Conservation (phyloP, 73 alveolate species). For the Durusdinium trenchii region DNA sequence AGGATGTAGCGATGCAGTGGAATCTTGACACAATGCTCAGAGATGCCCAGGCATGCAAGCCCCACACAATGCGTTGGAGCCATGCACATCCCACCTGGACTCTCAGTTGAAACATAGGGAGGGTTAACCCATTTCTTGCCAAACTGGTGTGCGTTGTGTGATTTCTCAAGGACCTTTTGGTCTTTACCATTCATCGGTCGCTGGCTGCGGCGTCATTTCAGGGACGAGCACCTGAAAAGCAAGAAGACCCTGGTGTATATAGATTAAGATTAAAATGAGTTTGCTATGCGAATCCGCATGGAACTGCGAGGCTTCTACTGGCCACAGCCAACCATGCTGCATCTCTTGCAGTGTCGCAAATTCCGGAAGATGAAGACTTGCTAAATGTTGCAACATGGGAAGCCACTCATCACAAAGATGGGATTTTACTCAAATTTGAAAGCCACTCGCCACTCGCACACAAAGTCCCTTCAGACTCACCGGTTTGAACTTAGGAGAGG, state of each 20-base stretch:
- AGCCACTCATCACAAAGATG: neutral
- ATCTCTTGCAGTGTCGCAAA: slow-evolving; percentile 46
- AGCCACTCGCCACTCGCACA: too few species aligned
- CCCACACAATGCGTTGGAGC: slow-evolving; percentile 78
- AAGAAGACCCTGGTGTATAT: neutral
- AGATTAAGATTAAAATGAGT: neutral
- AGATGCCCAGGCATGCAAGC: slow-evolving; percentile 30
- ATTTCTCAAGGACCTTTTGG: slow-evolving; percentile 35
- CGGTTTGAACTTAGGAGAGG: slow-evolving; percentile 30
- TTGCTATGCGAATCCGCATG: neutral
- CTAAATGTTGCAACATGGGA: slow-evolving; percentile 77
- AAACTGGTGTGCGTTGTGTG: neutral
- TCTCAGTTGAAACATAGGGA: neutral
- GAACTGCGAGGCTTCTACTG: slow-evolving; percentile 29
- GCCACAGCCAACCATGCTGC: slow-evolving; percentile 20
- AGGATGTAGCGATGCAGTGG: neutral
- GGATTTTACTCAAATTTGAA: too few species aligned
- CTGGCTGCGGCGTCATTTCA: slow-evolving; percentile 87
- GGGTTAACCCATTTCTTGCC: neutral
- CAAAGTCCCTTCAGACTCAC: neutral
- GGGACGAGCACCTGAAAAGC: slow-evolving; percentile 12
- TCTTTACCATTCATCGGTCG: slow-evolving; percentile 61
- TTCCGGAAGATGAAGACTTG: slow-evolving; percentile 68
- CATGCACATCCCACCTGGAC: slow-evolving; percentile 82
- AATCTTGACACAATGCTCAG: too few species aligned